Evolutionary conservation across 2,329 filamentous ascomycete species (phyloP).

Genomic region (Dactylellina haptotyla): DNA sequence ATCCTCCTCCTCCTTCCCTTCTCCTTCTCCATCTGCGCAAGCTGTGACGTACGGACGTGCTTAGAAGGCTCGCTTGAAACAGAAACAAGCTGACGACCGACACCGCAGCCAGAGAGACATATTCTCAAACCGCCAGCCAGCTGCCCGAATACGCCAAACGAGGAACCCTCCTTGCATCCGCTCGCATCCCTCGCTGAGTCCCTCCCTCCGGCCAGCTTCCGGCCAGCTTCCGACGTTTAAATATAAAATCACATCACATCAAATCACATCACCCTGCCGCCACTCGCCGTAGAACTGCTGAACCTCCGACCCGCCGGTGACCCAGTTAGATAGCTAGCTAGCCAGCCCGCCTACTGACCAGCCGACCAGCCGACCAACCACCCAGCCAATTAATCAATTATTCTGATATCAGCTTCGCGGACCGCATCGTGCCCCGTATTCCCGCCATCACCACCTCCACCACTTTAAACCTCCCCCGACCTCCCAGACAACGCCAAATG

Average conservation of each 20-base stretch:
- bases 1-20: neutral
- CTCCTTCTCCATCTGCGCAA: neutral
- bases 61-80: neutral
- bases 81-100: neutral
- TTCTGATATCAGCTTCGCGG: too few species aligned
- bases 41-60: neutral
- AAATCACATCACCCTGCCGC: neutral
- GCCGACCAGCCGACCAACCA: too few species aligned
- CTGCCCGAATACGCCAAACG: neutral
- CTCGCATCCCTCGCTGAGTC: neutral
- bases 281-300: neutral
- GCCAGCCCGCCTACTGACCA: too few species aligned
- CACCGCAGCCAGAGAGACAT: neutral
- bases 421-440: too few species aligned
- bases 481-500: too few species aligned
- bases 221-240: constrained; percentile 38
- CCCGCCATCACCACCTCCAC: neutral
- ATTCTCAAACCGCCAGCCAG: neutral
- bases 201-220: constrained; percentile 16
- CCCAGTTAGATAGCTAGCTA: too few species aligned
- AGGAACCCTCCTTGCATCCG: neutral
- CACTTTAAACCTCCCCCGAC: constrained; percentile 1
- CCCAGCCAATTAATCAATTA: too few species aligned
- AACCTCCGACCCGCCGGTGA: too few species aligned
- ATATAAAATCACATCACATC: constrained; percentile 11